Base-by-base conservation (phyloP, 2,329 filamentous ascomycete species). In the Neurospora sp. region DNA sequence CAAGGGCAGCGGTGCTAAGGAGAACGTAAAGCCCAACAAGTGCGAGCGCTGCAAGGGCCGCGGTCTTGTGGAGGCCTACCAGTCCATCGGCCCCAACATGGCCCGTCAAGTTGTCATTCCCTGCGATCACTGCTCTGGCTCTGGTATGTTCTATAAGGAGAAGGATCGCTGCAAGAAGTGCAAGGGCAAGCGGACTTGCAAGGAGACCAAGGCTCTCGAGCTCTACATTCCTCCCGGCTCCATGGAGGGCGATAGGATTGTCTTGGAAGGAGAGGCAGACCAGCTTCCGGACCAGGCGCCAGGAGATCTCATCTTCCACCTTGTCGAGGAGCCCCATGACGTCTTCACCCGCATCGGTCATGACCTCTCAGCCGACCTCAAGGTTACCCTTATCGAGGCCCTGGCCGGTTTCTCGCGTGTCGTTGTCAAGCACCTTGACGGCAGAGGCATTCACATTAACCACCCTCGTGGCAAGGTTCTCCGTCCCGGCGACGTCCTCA, bases 121-220 rank as follows among this genome's bases (percentile, higher is more conserved):
- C 41, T 99, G 96, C 80, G 89, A 91, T 76, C 89, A 91, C 76
- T 99, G 96, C 81, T 86, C 89, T 71, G 95, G 94, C 40, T 87
- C 89, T n/a, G 96, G 96, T 6, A 89, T 90, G 77, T 89, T 94
- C 77, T 97, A 89, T 83, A 95, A 95, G 80, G 93, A 97, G 78
- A 98, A 98, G 84, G 96, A 99, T 78, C 92, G 93, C 78, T 99
- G 96, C 85, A 97, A 97, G 86, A 97, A 96, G 84, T 99, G 96
- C 88, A 98, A 98, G 83, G 96, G 96, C 77, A 92, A 92, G 80
- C 88, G 92, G 72, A 93, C 92, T 15, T 88, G 89, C 65, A 91
- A 93, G 76, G 92, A 96, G 81, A 96, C 92, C 81, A 99, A 98
- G 83, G 92, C 95, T 3, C 85, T 99, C 71, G 96, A 99, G 82